Conservation (phyloP, 1,284 basidiomycete species). For the Rhodotorula sp. region DNA sequence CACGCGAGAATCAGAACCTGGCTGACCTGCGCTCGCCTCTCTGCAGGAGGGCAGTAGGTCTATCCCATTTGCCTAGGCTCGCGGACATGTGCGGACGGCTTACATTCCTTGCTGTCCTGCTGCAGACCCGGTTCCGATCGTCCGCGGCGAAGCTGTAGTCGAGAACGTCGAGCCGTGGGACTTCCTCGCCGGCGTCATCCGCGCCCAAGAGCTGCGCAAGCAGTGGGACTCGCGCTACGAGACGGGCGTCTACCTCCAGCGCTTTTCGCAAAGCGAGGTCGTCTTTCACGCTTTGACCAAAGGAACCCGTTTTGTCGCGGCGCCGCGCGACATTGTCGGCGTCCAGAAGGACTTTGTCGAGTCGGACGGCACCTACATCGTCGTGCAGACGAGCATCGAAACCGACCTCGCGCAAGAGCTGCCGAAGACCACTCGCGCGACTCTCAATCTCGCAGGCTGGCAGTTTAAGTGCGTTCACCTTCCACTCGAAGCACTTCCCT, state of each 20-base stretch:
- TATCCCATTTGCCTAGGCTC: too few relatives aligned
- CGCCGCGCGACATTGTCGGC: slow-evolving; percentile 34
- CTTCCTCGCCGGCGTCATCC: slow-evolving; percentile 32
- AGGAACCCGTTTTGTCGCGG: slow-evolving; percentile 30
- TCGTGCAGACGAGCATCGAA: slow-evolving; percentile 32
- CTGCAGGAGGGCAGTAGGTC: not conserved
- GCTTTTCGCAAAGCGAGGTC: slow-evolving; percentile 16
- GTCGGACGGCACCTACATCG: slow-evolving; percentile 13
- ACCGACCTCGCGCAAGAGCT: slow-evolving; percentile 24
- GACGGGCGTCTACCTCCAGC: slow-evolving; percentile 22
- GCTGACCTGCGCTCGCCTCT: not conserved
- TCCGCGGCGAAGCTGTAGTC: slow-evolving; percentile 31
- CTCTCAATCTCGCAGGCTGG: slow-evolving; percentile 31
- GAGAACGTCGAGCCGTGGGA: slow-evolving; percentile 17
- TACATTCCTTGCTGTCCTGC: not conserved
- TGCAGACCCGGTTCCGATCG: slow-evolving; percentile 34
- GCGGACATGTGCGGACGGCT: too few relatives aligned
- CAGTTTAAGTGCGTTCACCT: slow-evolving; percentile 9
- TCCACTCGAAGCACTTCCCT: not conserved
- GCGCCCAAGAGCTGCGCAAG: slow-evolving; percentile 30
- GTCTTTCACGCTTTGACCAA: slow-evolving; percentile 32
- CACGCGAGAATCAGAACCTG: too few relatives aligned
- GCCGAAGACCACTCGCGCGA: slow-evolving; percentile 34
- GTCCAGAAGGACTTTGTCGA: slow-evolving; percentile 27
- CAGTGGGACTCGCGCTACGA: slow-evolving; percentile 35